Conservation (phyloP, 768 basidiomycete species). For the Tricholoma sp. region DNA sequence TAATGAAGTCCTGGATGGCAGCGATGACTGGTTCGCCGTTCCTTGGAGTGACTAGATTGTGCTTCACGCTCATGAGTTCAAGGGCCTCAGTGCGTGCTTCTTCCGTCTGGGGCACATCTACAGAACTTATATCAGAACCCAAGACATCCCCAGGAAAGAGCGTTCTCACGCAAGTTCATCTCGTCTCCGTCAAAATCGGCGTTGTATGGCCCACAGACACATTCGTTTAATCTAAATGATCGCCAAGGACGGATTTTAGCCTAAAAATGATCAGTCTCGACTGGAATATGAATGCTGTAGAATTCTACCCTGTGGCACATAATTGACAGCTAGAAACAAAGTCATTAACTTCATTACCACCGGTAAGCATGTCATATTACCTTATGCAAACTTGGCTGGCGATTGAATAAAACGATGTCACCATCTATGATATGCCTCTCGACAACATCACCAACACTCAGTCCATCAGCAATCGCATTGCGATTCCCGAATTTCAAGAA, state of each 20-base stretch:
- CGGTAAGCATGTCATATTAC: constrained; percentile 29
- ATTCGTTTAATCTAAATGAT: constrained; percentile 95
- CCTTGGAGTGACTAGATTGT: constrained; percentile 95
- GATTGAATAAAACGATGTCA: constrained; percentile 96
- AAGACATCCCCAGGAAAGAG: neutral
- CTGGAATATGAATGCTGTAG: neutral
- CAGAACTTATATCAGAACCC: constrained; percentile 5
- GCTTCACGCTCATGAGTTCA: constrained; percentile 94
- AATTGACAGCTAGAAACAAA: constrained; percentile 75
- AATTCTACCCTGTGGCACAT: constrained; percentile 89
- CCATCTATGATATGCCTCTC: constrained; percentile 94
- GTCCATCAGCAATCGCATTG: constrained; percentile 69
- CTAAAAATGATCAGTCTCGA: constrained; percentile 23
- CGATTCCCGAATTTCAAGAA: constrained; percentile 86
- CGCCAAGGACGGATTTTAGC: constrained; percentile 95
- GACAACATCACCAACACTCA: constrained; percentile 86
- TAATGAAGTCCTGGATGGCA: constrained; percentile 99
- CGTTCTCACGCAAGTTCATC: constrained; percentile 90
- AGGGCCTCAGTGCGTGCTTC: constrained; percentile 96
- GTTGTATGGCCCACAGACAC: constrained; percentile 98
- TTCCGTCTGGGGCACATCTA: constrained; percentile 98
- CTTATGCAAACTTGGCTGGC: constrained; percentile 97
- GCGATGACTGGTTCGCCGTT: constrained; percentile 99
- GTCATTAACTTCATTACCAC: constrained; percentile 4
- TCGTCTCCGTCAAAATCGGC: constrained; percentile 99